phyloP scores from a whole-genome alignment of 257 asterid genomes.

The Pogostemon cablin region DNA sequence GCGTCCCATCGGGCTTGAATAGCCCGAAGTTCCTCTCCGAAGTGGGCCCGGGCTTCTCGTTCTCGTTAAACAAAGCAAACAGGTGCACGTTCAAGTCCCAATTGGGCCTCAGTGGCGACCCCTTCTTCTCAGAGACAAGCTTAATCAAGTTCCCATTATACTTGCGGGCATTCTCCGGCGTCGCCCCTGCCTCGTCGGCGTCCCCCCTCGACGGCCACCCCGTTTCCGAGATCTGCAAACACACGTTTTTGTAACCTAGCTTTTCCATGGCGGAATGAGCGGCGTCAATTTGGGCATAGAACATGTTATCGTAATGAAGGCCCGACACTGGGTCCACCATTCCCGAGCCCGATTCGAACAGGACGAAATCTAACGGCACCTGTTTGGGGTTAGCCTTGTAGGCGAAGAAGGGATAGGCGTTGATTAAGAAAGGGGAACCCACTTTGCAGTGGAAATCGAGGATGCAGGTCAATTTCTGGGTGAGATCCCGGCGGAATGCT shows the following conservation, averaged over 20 bases:
- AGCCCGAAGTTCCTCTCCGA: slow-evolving; percentile 89
- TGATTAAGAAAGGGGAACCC: slow-evolving; percentile 67
- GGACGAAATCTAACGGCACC: slow-evolving; percentile 61
- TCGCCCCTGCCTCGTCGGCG: slow-evolving; percentile 75
- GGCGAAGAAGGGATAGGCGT: slow-evolving; percentile 87
- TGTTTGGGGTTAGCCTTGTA: slow-evolving; percentile 68
- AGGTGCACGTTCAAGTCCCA: slow-evolving; percentile 59
- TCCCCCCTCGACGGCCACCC: slow-evolving; percentile 97
- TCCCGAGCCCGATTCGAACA: slow-evolving; percentile 57
- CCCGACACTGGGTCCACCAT: slow-evolving; percentile 51
- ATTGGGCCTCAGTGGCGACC: slow-evolving; percentile 81
- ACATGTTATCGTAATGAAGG: slow-evolving; percentile 76
- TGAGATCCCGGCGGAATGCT: slow-evolving; percentile 59
- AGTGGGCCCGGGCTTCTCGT: slow-evolving; percentile 85
- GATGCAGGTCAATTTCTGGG: slow-evolving; percentile 44
- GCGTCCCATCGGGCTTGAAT: slow-evolving; percentile 79
- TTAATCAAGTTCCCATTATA: slow-evolving; percentile 68
- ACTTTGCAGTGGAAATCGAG: slow-evolving; percentile 66
- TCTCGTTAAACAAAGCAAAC: slow-evolving; percentile 84
- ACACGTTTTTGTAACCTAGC: slow-evolving; percentile 65
- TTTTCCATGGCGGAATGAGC: slow-evolving; percentile 67
- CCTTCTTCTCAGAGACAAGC: slow-evolving; percentile 58
- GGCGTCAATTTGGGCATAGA: slow-evolving; percentile 83
- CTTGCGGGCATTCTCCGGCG: slow-evolving; percentile 70
- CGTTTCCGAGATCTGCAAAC: slow-evolving; percentile 85